Base-by-base conservation (phyloP, 2,329 filamentous ascomycete genomes). In the Lecanicillium sp. region DNA sequence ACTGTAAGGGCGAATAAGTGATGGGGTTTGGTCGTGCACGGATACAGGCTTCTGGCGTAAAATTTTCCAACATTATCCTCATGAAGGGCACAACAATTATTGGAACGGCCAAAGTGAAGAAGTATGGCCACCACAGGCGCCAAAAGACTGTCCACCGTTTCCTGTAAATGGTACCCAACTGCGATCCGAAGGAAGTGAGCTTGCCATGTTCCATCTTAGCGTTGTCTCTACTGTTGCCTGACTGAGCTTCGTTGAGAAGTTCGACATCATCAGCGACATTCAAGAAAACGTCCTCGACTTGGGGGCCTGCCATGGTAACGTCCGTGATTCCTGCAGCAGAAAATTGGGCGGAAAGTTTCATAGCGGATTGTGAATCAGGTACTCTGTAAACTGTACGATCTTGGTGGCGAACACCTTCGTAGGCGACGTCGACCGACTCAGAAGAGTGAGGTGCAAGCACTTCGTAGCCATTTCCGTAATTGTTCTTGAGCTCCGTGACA, bases 61-160 rank as follows among this genome's bases (percentile, higher is more conserved):
- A 25, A 25, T 25, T 25, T 11, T 25, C 22, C 22, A 25, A 25
- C 17, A 39, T 34, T 11, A 20, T 34, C 14, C 29, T 2, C 37
- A 39, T 39, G 15, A 27, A 17, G 30, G 34, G 25, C 20, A 32
- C n/a, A 1, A 31, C 20, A 18, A 17, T n/a, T 8, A 39, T 5
- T 8, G 22, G 22, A 11, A 25, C 22, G 22, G 85, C 50, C n/a
- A 90, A 64, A 2, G 84, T 85, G 4, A 76, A 80, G 8, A 80
- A 52, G 39, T 86, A 86, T 0, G 86, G 85, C 44, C 89, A 70
- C 59, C 78, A 84, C 54, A 89, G 90, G 20, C 79, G 71, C 47
- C 79, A 77, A 38, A 90, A 66, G 22, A 94, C 81, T 0, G 77
- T 84, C 42, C 74, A 66, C 29, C 87, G 71, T 59, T 94, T 94